Conservation (phyloP, 345 rosid species). For the Corymbia maculata region DNA sequence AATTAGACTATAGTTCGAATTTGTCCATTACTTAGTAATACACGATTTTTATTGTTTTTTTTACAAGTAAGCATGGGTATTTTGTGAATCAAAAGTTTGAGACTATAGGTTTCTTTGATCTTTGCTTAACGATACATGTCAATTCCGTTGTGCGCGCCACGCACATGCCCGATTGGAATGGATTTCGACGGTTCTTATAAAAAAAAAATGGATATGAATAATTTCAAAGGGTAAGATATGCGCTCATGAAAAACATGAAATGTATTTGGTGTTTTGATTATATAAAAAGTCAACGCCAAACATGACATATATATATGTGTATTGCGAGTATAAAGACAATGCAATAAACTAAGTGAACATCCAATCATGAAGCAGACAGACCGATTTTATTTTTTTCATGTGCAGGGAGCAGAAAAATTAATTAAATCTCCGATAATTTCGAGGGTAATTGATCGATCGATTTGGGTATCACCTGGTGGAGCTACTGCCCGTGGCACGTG, state of each 20-base stretch:
- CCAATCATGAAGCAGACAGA: not conserved
- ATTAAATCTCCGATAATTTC: not conserved
- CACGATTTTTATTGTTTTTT: not conserved
- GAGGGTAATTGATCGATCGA: not conserved
- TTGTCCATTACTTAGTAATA: not conserved
- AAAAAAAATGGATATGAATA: not conserved
- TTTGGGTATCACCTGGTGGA: not conserved
- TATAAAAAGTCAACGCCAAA: too few relatives aligned
- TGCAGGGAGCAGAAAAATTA: not conserved
- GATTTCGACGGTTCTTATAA: not conserved
- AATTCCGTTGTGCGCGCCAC: fast-evolving
- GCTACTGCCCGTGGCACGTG: not conserved
- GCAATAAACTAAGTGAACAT: not conserved
- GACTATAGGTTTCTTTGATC: too few relatives aligned
- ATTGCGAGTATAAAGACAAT: too few relatives aligned
- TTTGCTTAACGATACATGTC: too few relatives aligned
- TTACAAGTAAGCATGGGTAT: not conserved
- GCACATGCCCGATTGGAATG: not conserved
- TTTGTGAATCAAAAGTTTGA: not conserved
- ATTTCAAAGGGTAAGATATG: not conserved
- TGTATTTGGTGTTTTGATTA: not conserved
- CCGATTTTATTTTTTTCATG: not conserved
- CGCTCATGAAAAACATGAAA: too few relatives aligned
- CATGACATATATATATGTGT: too few relatives aligned
- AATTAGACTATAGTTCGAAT: not conserved